Evolutionary conservation across 768 basidiomycete species (phyloP).

Genomic region (Hebeloma cylindrosporum): DNA sequence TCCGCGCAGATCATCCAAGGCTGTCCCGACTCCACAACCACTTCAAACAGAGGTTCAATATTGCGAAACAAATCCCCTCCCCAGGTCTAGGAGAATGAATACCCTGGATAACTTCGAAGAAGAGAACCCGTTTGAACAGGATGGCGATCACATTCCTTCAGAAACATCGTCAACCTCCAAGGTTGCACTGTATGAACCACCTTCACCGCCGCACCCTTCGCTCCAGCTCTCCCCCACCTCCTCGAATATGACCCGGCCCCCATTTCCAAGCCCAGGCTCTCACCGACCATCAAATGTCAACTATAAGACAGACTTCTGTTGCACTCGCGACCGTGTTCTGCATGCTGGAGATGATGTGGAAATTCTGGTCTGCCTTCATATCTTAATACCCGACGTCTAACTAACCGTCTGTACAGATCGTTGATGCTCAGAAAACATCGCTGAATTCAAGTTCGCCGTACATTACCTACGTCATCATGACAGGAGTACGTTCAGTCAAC

Average conservation of each 20-base stretch:
- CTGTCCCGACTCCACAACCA: background rate
- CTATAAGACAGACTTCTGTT: conserved; percentile 80
- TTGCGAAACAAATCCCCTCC: background rate
- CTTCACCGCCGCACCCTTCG: conserved; percentile 50
- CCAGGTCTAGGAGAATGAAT: conserved; percentile 17
- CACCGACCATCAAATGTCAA: conserved; percentile 51
- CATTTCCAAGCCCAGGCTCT: conserved; percentile 58
- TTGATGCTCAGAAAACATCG: conserved; percentile 93
- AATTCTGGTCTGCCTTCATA: conserved; percentile 60
- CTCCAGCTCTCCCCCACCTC: conserved; percentile 49
- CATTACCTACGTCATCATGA: conserved; percentile 90
- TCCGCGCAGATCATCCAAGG: background rate
- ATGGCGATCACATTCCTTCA: conserved; percentile 41
- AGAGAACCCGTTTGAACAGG: conserved; percentile 67
- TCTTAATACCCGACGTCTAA: conserved; percentile 7
- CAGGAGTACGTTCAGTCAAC: conserved; percentile 57
- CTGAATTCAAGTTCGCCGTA: conserved; percentile 87
- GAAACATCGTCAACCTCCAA: conserved; percentile 56
- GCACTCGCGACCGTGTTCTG: conserved; percentile 69
- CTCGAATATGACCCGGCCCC: conserved; percentile 35
- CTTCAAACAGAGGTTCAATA: background rate
- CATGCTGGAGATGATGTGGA: conserved; percentile 84
- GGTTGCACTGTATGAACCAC: conserved; percentile 57
- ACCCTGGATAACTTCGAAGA: conserved; percentile 45
- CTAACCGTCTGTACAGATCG: conserved; percentile 55